Evolutionary conservation across 1,284 basidiomycete genomes (phyloP), one percentile per base, ranked within the genome.

Genomic region (Rugosomyces carneus): DNA sequence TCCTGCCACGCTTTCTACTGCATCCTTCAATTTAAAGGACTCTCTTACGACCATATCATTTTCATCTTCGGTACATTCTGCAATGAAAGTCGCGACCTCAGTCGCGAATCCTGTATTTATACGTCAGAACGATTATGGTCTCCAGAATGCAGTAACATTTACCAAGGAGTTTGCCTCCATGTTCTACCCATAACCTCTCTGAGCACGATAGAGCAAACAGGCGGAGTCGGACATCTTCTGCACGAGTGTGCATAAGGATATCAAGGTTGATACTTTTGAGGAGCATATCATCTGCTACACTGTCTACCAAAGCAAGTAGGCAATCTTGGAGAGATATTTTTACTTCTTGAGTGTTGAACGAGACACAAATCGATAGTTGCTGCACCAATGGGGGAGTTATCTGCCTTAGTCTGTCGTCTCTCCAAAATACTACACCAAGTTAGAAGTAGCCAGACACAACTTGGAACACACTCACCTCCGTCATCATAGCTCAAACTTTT

Each of bases 241-340:
- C 84, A 7, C 93, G 84, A 0, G 90, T 92, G 48, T 89, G 80
- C 80, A 93, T 85, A 45, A 97, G 76, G n/a, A 98, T 66, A 35
- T 82, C 75, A 21, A 87, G 71, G 69, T 97, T 96, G 63, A 94
- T 70, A 7, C 72, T 63, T 62, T 96, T 94, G 52, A 94, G 75
- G 19, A 87, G 68, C 2, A 73, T 56, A 65, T 86, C 71, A 68
- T 89, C 71, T 57, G 73, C 64, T 8, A 76, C 69, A 34, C 72
- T 67, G 0, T 79, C 76, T 0, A 76, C 69, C n/a, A 89, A 66
- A 0, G 79, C 70, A 13, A 63, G 60, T 16, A 88, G 64, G 42
- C 72, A 74, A 5, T 74, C 69, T 38, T 71, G 66, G 5, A 82
- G 60, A 3, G 68, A 57, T 18, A 60, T 38, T 53, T 71, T 74